Base-by-base conservation (phyloP, 257 asterid species). In the Solanum boliviense region DNA sequence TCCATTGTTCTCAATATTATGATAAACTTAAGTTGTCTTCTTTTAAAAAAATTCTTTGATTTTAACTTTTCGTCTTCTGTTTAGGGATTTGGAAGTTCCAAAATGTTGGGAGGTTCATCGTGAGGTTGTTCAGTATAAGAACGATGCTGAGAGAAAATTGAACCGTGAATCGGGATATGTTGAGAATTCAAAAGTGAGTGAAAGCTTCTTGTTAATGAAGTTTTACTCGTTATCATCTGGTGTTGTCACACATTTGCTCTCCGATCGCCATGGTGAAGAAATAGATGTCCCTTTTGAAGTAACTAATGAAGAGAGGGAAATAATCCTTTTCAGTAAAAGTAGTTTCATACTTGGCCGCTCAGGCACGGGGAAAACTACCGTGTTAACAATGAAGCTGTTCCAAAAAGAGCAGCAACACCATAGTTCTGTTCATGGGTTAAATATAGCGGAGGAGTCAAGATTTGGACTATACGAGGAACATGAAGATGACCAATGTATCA, bases 291-390 rank as follows among this genome's bases (percentile, higher is more conserved):
- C 97, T 2, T 95, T 94, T 88, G 97, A 95, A 89, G 94, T 95
- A 56, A 94, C 95, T 11, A 91, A 94, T 31, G 93, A 94, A 88
- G 97, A 95, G 89, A 86, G 88, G 38, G 93, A 91, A 87, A 89
- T 93, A 44, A 92, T 95, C 83, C 58, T 52, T 29, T 93, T 86
- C 78, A 78, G 87, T 13, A 75, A 86, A 89, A 95, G 93, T 84
- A 90, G 96, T 86, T 95, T 95, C 78, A 91, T 95, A 41, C 84
- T 94, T 27, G 98, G 98, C 5, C 89, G 98, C 82, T 94, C 98
- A 6, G 98, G 98, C 52, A 94, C 98, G 1, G 96, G 97, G 23
- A 95, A 94, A 90, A 94, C 98, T 1, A 94, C 96, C 15, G 89
- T 95, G 11, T 86, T 95, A 90, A 92, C 95, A 4, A 88, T 91